A percentile compares a stretch with the other conserved stretches of the same genome.
Conservation (phyloP, 2,329 filamentous ascomycete species). For the Aschersonia sp. region DNA sequence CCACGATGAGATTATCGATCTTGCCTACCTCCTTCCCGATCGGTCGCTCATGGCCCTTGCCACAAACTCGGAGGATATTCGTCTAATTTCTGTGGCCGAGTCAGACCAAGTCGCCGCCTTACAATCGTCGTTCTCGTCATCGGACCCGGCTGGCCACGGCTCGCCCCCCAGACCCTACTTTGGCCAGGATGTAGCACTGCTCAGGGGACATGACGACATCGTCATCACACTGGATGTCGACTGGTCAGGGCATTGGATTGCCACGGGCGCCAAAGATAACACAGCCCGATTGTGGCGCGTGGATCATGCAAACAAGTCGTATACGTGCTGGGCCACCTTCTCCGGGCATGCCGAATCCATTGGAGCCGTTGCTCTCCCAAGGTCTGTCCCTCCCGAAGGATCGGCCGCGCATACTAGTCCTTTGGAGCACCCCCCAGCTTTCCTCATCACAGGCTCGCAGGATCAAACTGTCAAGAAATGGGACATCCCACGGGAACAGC, state of each 20-base stretch:
- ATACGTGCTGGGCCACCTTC: slow-evolving; percentile 66
- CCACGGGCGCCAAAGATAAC: slow-evolving; percentile 93
- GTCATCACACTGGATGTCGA: slow-evolving; percentile 89
- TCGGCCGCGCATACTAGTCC: slow-evolving; percentile 61
- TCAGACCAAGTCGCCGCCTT: slow-evolving; percentile 8
- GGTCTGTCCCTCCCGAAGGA: slow-evolving; percentile 48
- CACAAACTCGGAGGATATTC: slow-evolving; percentile 87
- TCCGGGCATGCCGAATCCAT: slow-evolving; percentile 90
- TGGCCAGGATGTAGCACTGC: slow-evolving; percentile 71
- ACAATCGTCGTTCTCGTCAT: slow-evolving; percentile 5
- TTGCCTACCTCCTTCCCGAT: slow-evolving; percentile 72
- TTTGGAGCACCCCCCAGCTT: slow-evolving; percentile 65
- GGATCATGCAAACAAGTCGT: slow-evolving; percentile 61
- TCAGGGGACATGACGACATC: slow-evolving; percentile 89
- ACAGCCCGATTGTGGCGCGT: slow-evolving; percentile 82
- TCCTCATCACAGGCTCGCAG: slow-evolving; percentile 82
- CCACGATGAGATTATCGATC: slow-evolving; percentile 93
- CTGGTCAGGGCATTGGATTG: slow-evolving; percentile 95
- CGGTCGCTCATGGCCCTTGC: slow-evolving; percentile 75
- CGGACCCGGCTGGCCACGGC: slow-evolving; percentile 10
- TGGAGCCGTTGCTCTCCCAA: slow-evolving; percentile 75
- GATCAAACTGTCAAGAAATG: slow-evolving; percentile 93
- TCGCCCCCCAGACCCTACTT: slow-evolving; percentile 45
- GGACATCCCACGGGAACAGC: slow-evolving; percentile 53
- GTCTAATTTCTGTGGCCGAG: slow-evolving; percentile 60